Percentiles rank a stretch among this genome's conserved stretches.
These are phyloP conservation scores for Nothophytophthora sp. DNA, from an alignment of 352 stramenopile genomes.

Conservation along the genomic window DNA sequence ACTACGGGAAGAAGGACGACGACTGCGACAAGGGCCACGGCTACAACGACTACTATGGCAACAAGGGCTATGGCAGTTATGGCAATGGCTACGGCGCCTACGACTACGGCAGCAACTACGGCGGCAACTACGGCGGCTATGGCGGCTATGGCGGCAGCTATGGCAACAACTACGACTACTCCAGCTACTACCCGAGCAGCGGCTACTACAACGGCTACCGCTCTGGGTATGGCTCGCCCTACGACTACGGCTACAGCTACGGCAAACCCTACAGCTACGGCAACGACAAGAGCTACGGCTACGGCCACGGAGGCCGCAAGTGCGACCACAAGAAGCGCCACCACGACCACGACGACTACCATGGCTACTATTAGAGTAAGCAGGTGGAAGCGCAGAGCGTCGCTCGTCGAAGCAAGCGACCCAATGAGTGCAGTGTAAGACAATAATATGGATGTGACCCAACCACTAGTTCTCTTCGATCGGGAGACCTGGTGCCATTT, in stretches of 20 bases:
- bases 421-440: background rate
- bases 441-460: background rate
- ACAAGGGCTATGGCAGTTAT: background rate
- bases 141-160: background rate
- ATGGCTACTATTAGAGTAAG: background rate
- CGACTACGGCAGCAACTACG: background rate
- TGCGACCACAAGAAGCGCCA: background rate
- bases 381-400: background rate
- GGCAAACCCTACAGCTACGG: background rate
- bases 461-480: no score
- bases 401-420: no score
- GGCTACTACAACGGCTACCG: background rate
- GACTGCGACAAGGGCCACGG: background rate
- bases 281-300: background rate
- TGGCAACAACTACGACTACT: background rate
- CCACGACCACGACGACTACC: background rate
- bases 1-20: background rate
- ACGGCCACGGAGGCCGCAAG: background rate
- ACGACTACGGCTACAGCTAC: background rate
- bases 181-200: background rate
- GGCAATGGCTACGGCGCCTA: background rate
- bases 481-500: no score
- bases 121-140: background rate
- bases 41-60: background rate
- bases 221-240: background rate